Evolutionary conservation across 345 rosid genomes (phyloP).

Genomic region (Gossypium anomalum): DNA sequence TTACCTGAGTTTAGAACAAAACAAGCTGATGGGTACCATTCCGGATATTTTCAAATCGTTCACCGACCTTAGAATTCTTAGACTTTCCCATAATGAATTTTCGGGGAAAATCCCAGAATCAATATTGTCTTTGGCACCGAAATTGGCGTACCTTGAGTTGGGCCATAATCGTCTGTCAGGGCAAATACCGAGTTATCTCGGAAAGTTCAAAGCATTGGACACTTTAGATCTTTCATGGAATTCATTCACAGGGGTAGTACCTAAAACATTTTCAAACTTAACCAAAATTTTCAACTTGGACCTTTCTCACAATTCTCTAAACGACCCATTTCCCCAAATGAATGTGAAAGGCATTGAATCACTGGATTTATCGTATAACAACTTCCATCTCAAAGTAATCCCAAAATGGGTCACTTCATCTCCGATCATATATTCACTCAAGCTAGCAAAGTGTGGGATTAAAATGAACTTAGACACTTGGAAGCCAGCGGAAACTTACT

Average conservation of each 20-base stretch:
- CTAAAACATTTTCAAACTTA: constrained; percentile 54
- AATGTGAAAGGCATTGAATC: constrained; percentile 75
- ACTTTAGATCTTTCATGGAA: constrained; percentile 65
- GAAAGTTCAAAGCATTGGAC: constrained; percentile 53
- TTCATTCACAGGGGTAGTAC: constrained; percentile 40
- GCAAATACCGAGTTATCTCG: constrained; percentile 52
- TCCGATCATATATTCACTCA: constrained; percentile 60
- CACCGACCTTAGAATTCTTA: constrained; percentile 34
- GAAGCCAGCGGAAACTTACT: constrained; percentile 61
- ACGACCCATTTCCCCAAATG: constrained; percentile 68
- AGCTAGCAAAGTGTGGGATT: constrained; percentile 71
- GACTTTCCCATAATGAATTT: constrained; percentile 48
- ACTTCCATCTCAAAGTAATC: constrained; percentile 49
- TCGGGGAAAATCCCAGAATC: constrained; percentile 55
- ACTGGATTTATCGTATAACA: constrained; percentile 58
- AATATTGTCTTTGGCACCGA: constrained; percentile 44
- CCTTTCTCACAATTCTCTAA: constrained; percentile 54
- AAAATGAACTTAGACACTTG: constrained; percentile 47
- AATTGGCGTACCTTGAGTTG: constrained; percentile 40
- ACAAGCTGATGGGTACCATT: constrained; percentile 51
- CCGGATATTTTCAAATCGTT: constrained; percentile 55
- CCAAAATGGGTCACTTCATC: constrained; percentile 79
- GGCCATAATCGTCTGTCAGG: constrained; percentile 59
- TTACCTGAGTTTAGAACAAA: constrained; percentile 29
- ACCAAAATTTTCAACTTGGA: constrained; percentile 80